phyloP scores from a whole-genome alignment of 73 alveolate species.

The Blepharisma japonicum region DNA sequence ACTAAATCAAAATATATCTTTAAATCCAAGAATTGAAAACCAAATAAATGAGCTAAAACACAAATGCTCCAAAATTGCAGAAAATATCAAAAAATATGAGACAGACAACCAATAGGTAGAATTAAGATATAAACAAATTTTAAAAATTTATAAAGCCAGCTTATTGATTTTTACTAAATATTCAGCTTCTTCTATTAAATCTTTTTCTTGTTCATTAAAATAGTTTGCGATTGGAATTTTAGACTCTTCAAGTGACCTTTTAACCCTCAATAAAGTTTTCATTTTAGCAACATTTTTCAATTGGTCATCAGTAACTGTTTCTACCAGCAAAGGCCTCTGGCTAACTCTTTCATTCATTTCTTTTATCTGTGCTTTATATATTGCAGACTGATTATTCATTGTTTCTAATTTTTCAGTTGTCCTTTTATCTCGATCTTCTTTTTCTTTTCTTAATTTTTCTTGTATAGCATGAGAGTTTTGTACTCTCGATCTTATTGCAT shows the following conservation, averaged over 20 bases:
- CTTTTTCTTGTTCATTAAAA: slow-evolving; percentile 24
- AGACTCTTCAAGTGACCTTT: slow-evolving; percentile 5
- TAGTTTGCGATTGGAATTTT: neutral
- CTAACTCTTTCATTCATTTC: slow-evolving; percentile 24
- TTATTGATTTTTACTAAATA: neutral
- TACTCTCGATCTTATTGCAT: slow-evolving; percentile 41
- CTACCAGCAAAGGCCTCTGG: slow-evolving; percentile 22
- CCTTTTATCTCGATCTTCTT: neutral
- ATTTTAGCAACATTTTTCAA: neutral
- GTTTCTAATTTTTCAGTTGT: neutral
- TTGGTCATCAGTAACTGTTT: neutral
- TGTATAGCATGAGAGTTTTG: neutral
- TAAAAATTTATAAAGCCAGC: no score
- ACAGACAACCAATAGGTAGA: no score
- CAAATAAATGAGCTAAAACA: no score
- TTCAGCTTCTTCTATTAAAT: slow-evolving; percentile 21
- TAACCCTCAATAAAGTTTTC: neutral
- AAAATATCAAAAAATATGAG: no score
- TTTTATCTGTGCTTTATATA: neutral
- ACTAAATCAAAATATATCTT: no score
- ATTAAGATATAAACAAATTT: no score
- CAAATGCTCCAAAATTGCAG: no score
- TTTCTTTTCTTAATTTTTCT: neutral
- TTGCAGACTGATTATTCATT: neutral
- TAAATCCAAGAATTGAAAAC: no score